Conservation (phyloP, 2,329 filamentous ascomycete genomes). For the Hypoxylon sp. region DNA sequence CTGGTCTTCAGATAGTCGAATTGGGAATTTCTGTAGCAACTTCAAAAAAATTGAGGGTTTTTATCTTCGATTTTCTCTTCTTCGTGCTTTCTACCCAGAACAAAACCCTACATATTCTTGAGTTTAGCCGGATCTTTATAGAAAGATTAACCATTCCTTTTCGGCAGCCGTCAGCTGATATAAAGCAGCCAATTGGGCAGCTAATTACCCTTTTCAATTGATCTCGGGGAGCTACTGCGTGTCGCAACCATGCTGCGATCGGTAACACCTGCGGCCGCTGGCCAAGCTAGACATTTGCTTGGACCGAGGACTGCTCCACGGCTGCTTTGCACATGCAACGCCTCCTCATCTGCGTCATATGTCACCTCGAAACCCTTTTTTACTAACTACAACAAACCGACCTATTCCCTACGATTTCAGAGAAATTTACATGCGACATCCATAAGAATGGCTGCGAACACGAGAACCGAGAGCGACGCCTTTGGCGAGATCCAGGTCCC, state of each 20-base stretch:
- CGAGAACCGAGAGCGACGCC: slow-evolving; percentile 93
- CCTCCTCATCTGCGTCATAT: slow-evolving; percentile 48
- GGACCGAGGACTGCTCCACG: slow-evolving; percentile 56
- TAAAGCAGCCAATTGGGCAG: slow-evolving; percentile 36
- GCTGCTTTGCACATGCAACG: slow-evolving; percentile 56
- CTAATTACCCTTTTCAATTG: slow-evolving; percentile 30
- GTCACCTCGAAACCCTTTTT: slow-evolving; percentile 42
- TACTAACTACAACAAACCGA: slow-evolving; percentile 40
- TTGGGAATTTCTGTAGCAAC: slow-evolving; percentile 32
- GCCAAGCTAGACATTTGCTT: slow-evolving; percentile 53
- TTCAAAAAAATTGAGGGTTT: slow-evolving; percentile 42
- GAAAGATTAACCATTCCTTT: slow-evolving; percentile 31
- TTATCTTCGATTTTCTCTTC: slow-evolving; percentile 22
- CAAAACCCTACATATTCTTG: slow-evolving; percentile 19
- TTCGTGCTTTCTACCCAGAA: slow-evolving; percentile 16
- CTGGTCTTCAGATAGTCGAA: slow-evolving; percentile 18
- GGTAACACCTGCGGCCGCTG: slow-evolving; percentile 54
- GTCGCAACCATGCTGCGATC: slow-evolving; percentile 56
- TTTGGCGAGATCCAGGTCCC: slow-evolving; percentile 97
- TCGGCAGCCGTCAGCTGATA: slow-evolving; percentile 35
- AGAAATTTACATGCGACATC: slow-evolving; percentile 63
- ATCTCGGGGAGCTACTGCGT: slow-evolving; percentile 31
- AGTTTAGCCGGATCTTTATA: slow-evolving; percentile 29
- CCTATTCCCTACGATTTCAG: slow-evolving; percentile 51
- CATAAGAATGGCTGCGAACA: slow-evolving; percentile 66